Base-by-base conservation (phyloP, 2,329 filamentous ascomycete genomes). In the Colletotrichum orchidophilum region DNA sequence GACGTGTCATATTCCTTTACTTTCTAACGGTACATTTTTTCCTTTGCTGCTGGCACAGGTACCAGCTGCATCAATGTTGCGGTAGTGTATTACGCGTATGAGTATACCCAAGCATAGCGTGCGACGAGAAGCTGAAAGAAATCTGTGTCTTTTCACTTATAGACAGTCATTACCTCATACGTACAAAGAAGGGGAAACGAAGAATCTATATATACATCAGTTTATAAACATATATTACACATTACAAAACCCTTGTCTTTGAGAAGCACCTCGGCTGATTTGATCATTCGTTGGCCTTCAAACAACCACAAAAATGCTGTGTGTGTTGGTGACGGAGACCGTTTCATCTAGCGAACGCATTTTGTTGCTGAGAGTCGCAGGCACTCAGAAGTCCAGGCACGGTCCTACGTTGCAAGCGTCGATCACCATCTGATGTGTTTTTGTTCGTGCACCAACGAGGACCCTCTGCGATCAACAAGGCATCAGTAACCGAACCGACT, bases 1-100 rank as follows among this genome's bases (percentile, higher is more conserved):
- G 80, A 83, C 15, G 78, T 83, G 63, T 80, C 76, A 15, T 78
- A 64, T 54, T 63, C 64, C 11, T 21, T 71, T 21, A 39, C 24
- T 31, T 31, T 63, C 7, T 71, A 63, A 39, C 42, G 13, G 55
- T 39, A 46, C n/a, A 18, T 55, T 18, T 54, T 26, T 27, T 26
- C 63, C 46, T 21, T 39, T 29, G 11, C 39, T 15, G 18, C 13
- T 46, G 49, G 52, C 39, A 53, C 42, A 27, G 29, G 33, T 58
- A 70, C 61, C 70, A 31, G 58, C 27, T 70, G 52, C 57, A 57
- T 46, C 46, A 49, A 53, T 53, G 54, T 72, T 54, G 15, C 52
- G 55, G 9, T 35, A 53, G 42, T 72, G 62, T 46, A 63, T 60
- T 69, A 59, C 59, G 53, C 61, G 27, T 31, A 50, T 50, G 26